Base-by-base conservation (phyloP, 108 stramenopile genomes). In the Schizochytrium sp. region DNA sequence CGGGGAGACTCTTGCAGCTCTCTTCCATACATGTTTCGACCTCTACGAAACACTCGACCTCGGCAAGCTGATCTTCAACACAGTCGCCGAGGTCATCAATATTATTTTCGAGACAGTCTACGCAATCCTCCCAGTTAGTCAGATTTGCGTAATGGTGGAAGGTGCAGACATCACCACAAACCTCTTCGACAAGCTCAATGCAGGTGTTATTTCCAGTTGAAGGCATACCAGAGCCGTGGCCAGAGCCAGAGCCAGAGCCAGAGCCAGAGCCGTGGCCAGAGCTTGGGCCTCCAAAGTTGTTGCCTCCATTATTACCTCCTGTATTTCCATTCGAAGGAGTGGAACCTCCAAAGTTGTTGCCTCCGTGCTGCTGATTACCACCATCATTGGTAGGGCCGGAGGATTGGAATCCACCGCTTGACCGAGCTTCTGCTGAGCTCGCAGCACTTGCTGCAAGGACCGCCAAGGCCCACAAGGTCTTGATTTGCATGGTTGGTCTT, bases 101-200 rank as follows among this genome's bases (percentile, higher is more conserved):
- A 44, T 69, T 69, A 38, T 2, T 44, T 3, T 69, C 19, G 2
- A 69, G 28, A 44, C 64, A 69, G 19, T 69, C 64, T 38, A 69
- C 42, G 64, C 64, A 69, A 7, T 1, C 28, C 3, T 69, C 64
- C 1, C 40, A 44, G 64, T 69, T 44, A 38, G 64, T 69, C 64
- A 15, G 5, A 38, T 69, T 69, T 0, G 64, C 64, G 64, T 44
- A 38, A 38, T 38, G 8, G 64, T 7, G 40, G 19, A 69, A 44
- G 2, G 10, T 38, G 64, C 64, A 69, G 19, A 5, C 64, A 7
- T 69, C 12, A 44, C 64, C 64, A 44, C 64, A 69, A 7, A 69
- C 19, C 40, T 69, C 64, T 0, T 69, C 64, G 64, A 69, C 64
- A 44, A 69, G 64, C 64, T 69, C 15, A 44, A 69, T 38, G 64